phyloP scores from a whole-genome alignment of 2,329 filamentous ascomycete species.

The Sclerotinia borealis region DNA sequence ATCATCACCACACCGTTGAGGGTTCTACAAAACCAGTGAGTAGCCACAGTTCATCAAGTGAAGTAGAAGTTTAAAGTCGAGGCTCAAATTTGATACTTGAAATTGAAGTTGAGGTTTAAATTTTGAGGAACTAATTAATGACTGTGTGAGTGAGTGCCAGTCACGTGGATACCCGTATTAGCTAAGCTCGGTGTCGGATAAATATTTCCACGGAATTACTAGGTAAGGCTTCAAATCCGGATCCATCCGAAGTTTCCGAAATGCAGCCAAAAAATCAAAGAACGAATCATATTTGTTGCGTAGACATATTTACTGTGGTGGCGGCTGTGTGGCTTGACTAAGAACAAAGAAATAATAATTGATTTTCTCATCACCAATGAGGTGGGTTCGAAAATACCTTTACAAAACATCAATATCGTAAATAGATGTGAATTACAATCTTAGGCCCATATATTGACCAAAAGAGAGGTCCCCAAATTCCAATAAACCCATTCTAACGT shows the following conservation, averaged over 20 bases:
- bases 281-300: background rate
- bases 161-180: too few species aligned
- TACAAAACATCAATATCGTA: background rate
- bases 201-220: background rate
- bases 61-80: too few species aligned
- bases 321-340: background rate
- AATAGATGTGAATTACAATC: background rate
- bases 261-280: background rate
- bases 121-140: too few species aligned
- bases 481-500: background rate
- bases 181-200: background rate
- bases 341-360: background rate
- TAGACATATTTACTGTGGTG: too few species aligned
- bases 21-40: too few species aligned
- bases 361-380: background rate
- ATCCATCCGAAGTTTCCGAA: background rate
- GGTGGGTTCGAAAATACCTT: background rate
- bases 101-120: too few species aligned
- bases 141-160: too few species aligned
- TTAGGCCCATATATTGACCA: background rate
- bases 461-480: too few species aligned
- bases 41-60: too few species aligned
- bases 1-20: too few species aligned
- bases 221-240: too few species aligned
- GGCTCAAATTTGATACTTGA: too few species aligned